These are phyloP conservation scores for Phytophthora tubulina DNA, from an alignment of 352 stramenopile genomes.

Conservation along the genomic window DNA sequence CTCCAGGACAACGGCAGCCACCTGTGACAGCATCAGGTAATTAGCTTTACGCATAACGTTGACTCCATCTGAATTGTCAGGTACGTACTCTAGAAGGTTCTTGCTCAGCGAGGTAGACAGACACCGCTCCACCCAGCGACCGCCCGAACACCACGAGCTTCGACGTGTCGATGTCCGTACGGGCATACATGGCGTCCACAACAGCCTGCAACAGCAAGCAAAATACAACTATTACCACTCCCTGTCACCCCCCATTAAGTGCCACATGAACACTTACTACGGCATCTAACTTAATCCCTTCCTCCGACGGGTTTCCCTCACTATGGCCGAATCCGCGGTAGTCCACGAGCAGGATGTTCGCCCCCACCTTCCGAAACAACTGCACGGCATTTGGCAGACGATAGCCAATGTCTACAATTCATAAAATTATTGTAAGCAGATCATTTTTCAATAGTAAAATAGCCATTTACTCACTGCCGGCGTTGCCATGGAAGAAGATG, in stretches of 20 bases:
- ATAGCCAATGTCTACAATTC: conserved; percentile 90
- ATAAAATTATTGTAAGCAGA: neutral
- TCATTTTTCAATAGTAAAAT: neutral
- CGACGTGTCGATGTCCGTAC: conserved; percentile 83
- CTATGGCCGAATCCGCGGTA: conserved; percentile 95
- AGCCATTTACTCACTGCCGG: conserved; percentile 73
- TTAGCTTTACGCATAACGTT: neutral
- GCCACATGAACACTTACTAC: conserved; percentile 50
- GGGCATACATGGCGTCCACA: conserved; percentile 78
- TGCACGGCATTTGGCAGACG: conserved; percentile 94
- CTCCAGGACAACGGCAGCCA: conserved; percentile 93
- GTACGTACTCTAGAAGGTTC: conserved; percentile 63
- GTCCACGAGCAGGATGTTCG: conserved; percentile 94
- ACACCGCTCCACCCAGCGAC: conserved; percentile 93
- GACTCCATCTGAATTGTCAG: neutral
- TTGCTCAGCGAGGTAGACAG: conserved; percentile 91
- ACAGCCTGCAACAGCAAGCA: conserved; percentile 55
- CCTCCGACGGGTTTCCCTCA: conserved; percentile 86
- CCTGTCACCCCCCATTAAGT: neutral
- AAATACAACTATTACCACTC: conserved; percentile 5
- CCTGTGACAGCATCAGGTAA: conserved; percentile 36
- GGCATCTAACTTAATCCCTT: conserved; percentile 93
- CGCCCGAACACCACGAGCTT: conserved; percentile 94
- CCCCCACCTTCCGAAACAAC: conserved; percentile 87
- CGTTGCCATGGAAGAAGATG: conserved; percentile 97